Conservation (phyloP, 1,284 basidiomycete genomes). For the Phellinidium pouzarii region DNA sequence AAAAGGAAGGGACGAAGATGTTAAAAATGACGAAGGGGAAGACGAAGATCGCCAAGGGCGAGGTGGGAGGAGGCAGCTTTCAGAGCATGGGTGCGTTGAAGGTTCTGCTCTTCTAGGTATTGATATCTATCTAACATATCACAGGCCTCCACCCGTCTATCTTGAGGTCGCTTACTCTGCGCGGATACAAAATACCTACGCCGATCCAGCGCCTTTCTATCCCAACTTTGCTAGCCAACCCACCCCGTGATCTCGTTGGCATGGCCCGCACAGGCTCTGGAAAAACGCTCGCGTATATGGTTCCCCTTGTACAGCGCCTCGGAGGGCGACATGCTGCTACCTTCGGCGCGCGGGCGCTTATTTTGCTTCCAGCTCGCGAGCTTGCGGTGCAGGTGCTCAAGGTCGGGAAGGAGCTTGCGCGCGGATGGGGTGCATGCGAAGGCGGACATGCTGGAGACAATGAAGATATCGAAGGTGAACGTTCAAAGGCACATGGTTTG, state of each 20-base stretch:
- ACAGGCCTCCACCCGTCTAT: constrained; percentile 82
- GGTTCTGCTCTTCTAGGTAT: constrained; percentile 2
- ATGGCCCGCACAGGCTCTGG: constrained; percentile 99
- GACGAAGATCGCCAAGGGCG: constrained; percentile 56
- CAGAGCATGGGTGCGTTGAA: constrained; percentile 74
- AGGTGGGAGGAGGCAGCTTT: constrained; percentile 78
- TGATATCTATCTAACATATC: not conserved
- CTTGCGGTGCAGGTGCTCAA: constrained; percentile 90
- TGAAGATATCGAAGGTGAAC: constrained; percentile 46
- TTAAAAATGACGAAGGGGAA: constrained; percentile 68
- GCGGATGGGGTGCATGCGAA: constrained; percentile 63
- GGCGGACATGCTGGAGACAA: constrained; percentile 61
- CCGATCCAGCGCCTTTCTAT: constrained; percentile 93
- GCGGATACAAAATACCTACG: constrained; percentile 93
- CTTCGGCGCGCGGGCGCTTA: constrained; percentile 84
- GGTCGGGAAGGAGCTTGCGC: constrained; percentile 89
- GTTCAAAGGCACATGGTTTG: constrained; percentile 60
- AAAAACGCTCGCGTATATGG: constrained; percentile 94
- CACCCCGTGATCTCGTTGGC: constrained; percentile 91
- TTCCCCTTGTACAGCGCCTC: constrained; percentile 86
- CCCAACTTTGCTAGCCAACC: constrained; percentile 77
- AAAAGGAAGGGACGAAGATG: constrained; percentile 62
- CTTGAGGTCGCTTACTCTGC: constrained; percentile 80
- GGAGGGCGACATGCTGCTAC: constrained; percentile 73
- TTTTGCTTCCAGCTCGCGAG: constrained; percentile 91